These are phyloP conservation scores for Pleurotus cornucopiae DNA, from an alignment of 768 basidiomycete species.

Conservation along the genomic window DNA sequence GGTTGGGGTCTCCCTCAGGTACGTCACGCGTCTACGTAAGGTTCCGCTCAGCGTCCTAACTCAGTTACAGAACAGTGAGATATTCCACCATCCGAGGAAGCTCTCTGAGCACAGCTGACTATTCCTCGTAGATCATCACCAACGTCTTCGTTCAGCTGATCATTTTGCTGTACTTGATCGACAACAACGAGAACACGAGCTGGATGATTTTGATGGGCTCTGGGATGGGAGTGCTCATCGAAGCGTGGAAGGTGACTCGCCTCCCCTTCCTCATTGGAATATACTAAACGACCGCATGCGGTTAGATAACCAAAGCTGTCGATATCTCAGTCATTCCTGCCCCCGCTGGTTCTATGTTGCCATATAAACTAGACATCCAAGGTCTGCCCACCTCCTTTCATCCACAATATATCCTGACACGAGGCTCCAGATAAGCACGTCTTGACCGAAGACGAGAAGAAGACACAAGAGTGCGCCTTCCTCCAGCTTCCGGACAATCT, in stretches of 20 bases:
- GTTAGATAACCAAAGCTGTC: constrained; percentile 83
- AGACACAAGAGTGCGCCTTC: constrained; percentile 82
- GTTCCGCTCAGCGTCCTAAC: no score
- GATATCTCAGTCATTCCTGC: constrained; percentile 71
- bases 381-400: constrained; percentile 39
- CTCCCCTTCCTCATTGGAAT: constrained; percentile 8
- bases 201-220: constrained; percentile 96
- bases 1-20: constrained; percentile 93
- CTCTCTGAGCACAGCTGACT: constrained; percentile 17
- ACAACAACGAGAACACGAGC: constrained; percentile 92
- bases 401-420: constrained; percentile 2
- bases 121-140: constrained; percentile 59
- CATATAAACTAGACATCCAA: constrained; percentile 79
- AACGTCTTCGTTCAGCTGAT: constrained; percentile 93
- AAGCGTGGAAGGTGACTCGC: constrained; percentile 85
- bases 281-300: constrained; percentile 5
- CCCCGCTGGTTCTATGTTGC: constrained; percentile 61
- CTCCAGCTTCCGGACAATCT: constrained; percentile 4
- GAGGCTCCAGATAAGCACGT: constrained; percentile 80
- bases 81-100: no score
- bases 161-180: constrained; percentile 89
- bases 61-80: no score
- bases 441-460: constrained; percentile 95
- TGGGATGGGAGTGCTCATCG: constrained; percentile 76
- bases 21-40: constrained; percentile 17